These are phyloP conservation scores for Sparassis latifolia DNA, from an alignment of 1,284 basidiomycete species.

Conservation along the genomic window DNA sequence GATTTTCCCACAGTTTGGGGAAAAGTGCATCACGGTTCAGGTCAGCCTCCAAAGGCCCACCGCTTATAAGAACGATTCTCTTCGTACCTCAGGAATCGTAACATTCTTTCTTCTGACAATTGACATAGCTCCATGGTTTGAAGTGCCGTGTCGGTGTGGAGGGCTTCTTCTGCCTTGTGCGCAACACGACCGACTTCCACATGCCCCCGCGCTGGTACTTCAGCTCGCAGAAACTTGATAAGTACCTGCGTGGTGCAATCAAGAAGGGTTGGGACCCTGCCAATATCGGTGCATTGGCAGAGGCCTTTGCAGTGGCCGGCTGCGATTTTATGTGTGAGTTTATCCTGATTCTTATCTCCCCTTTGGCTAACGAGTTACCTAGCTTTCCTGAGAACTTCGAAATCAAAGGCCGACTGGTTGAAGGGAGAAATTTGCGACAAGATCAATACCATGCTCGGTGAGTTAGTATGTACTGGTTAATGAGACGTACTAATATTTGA, in stretches of 20 bases:
- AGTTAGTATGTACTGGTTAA: not conserved
- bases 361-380: not conserved
- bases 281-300: constrained; percentile 1
- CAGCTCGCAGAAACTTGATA: not conserved
- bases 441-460: not conserved
- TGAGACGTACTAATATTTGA: not conserved
- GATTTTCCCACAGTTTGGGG: too few species aligned
- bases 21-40: too few species aligned
- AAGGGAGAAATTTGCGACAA: not conserved
- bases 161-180: not conserved
- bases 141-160: not conserved
- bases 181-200: not conserved
- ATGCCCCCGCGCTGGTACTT: constrained; percentile 2
- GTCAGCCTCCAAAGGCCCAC: too few species aligned
- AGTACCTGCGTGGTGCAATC: not conserved
- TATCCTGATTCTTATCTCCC: not conserved
- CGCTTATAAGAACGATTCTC: too few species aligned
- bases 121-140: not conserved
- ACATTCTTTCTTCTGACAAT: not conserved
- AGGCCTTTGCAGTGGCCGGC: constrained; percentile 1
- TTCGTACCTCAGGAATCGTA: too few species aligned
- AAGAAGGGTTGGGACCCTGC: not conserved
- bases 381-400: not conserved
- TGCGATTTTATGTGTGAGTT: not conserved
- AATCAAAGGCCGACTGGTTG: not conserved